Percentiles rank a stretch among this genome's conserved stretches.
Conservation (phyloP, 441 rosid species). For the Pelargonium cotyledonis region DNA sequence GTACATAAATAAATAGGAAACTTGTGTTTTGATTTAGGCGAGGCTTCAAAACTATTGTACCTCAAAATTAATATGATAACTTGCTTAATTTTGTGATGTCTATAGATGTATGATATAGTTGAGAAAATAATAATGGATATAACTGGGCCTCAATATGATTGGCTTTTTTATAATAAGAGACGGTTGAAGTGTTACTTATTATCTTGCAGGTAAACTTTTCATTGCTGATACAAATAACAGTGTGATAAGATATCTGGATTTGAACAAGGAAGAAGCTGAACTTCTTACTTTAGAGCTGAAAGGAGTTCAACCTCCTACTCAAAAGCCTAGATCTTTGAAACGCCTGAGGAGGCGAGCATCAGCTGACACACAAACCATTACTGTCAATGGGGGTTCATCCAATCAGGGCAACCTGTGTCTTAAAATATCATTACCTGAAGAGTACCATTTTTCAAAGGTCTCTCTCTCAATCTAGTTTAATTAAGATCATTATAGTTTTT, state of each 20-base stretch:
- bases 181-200: constrained; percentile 9
- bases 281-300: constrained; percentile 74
- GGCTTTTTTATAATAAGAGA: not conserved
- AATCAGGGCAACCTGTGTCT: constrained; percentile 54
- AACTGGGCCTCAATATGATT: not conserved
- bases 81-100: not conserved
- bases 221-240: constrained; percentile 94
- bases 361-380: constrained; percentile 57
- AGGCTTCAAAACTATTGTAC: not conserved
- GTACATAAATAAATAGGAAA: not conserved
- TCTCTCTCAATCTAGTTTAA: not conserved
- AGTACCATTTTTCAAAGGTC: constrained; percentile 91
- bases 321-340: constrained; percentile 56
- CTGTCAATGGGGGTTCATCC: constrained; percentile 52
- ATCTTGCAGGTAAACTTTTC: constrained; percentile 58
- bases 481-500: not conserved
- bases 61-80: not conserved
- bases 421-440: constrained; percentile 64
- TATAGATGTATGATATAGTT: constrained; percentile 2
- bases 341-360: constrained; percentile 70
- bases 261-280: constrained; percentile 46
- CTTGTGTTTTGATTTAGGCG: not conserved
- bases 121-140: not conserved
- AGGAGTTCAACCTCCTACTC: constrained; percentile 71
- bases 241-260: constrained; percentile 64